phyloP scores from a whole-genome alignment of 2,329 filamentous ascomycete species.

The Verticillium alfalfae region DNA sequence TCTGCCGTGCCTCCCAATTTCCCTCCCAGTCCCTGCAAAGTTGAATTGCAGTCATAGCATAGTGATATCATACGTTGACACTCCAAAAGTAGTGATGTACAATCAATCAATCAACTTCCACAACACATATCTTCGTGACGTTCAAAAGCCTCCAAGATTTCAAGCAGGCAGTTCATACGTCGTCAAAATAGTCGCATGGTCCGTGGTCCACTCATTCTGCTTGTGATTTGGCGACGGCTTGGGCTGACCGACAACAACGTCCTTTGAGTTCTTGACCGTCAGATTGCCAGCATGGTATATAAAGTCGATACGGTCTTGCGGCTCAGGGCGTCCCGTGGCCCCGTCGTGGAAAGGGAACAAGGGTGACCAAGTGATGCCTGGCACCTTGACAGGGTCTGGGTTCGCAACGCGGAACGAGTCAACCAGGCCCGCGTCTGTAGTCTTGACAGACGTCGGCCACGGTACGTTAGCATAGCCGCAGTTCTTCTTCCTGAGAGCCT shows the following conservation, averaged over 20 bases:
- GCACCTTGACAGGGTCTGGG: conserved; percentile 23
- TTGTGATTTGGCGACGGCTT: conserved; percentile 23
- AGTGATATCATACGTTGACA: no score
- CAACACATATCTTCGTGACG: no score
- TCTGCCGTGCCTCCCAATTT: no score
- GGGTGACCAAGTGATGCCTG: conserved; percentile 35
- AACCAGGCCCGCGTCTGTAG: conserved; percentile 26
- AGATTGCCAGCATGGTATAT: conserved; percentile 31
- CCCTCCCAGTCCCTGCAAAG: no score
- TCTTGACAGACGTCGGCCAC: conserved; percentile 32
- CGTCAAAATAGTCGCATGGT: conserved; percentile 18
- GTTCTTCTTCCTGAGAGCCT: conserved; percentile 23
- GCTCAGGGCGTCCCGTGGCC: conserved; percentile 20
- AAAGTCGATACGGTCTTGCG: conserved; percentile 35
- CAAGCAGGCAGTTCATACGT: background rate
- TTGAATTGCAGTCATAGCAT: no score
- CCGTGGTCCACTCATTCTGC: conserved; percentile 35
- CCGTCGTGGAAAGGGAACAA: conserved; percentile 24
- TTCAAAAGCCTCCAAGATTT: no score
- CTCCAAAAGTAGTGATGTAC: no score
- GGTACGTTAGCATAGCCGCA: conserved; percentile 25
- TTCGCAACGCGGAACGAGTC: conserved; percentile 32
- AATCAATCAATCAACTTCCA: no score
- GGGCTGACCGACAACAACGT: conserved; percentile 25
- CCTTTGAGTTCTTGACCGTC: conserved; percentile 21